Conservation (phyloP, 345 rosid species). For the Camelina sativa region DNA sequence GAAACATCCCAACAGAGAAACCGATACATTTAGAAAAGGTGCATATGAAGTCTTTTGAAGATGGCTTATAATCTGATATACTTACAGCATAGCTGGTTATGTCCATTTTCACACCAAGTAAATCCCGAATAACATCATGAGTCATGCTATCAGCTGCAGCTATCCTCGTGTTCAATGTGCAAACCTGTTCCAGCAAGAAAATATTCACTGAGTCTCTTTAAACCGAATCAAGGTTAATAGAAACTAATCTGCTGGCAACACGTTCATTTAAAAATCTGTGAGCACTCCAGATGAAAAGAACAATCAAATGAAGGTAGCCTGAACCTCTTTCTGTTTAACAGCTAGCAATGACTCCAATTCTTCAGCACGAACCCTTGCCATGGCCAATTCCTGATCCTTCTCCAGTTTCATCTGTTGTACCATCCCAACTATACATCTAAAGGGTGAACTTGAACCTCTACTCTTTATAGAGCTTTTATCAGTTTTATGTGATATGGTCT, state of each 20-base stretch:
- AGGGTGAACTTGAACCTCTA: constrained; percentile 94
- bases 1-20: constrained; percentile 36
- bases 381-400: constrained; percentile 79
- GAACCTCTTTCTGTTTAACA: constrained; percentile 80
- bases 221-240: constrained; percentile 15
- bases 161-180: constrained; percentile 71
- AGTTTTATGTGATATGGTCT: constrained; percentile 50
- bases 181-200: constrained; percentile 56
- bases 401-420: constrained; percentile 87
- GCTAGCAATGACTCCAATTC: constrained; percentile 69
- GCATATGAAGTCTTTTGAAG: constrained; percentile 12
- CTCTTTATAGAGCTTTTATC: constrained; percentile 61
- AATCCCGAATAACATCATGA: constrained; percentile 91
- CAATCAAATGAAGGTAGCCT: constrained; percentile 10
- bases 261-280: constrained; percentile 6
- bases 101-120: constrained; percentile 87
- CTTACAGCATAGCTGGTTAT: constrained; percentile 89
- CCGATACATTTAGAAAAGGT: not conserved
- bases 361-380: constrained; percentile 64
- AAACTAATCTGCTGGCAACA: not conserved
- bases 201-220: constrained; percentile 24
- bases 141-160: constrained; percentile 99
- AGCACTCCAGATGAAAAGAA: constrained; percentile 12
- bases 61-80: constrained; percentile 23
- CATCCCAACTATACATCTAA: constrained; percentile 85